These are phyloP conservation scores for Dothideomycetes sp. DNA, from an alignment of 2,329 filamentous ascomycete genomes.

Conservation along the genomic window DNA sequence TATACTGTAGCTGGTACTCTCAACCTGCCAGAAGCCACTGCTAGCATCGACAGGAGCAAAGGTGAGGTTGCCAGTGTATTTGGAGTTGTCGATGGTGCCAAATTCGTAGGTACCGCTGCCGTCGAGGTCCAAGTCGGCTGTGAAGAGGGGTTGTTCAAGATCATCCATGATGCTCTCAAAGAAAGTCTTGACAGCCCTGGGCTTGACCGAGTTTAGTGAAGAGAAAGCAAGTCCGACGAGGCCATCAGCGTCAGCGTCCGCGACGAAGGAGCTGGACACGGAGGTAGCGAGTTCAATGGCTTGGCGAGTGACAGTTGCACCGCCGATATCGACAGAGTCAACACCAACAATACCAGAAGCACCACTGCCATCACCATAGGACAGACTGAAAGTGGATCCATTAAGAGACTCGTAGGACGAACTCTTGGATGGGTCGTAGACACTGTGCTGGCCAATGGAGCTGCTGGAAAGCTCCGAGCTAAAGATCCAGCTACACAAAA, in stretches of 20 bases:
- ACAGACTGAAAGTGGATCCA: constrained; percentile 51
- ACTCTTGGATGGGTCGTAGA: constrained; percentile 47
- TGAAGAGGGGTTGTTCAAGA: constrained; percentile 60
- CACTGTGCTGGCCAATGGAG: constrained; percentile 43
- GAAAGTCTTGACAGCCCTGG: constrained; percentile 58
- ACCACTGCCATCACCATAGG: constrained; percentile 59
- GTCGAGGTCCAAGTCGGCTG: constrained; percentile 55
- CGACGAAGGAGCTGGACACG: constrained; percentile 50
- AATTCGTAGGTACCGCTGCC: constrained; percentile 62
- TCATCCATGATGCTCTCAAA: constrained; percentile 59
- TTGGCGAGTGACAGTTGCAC: constrained; percentile 51
- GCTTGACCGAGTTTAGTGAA: constrained; percentile 55
- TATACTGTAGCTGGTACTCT: constrained; percentile 48
- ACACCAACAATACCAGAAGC: constrained; percentile 57
- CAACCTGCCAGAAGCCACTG: constrained; percentile 62
- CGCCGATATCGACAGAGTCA: constrained; percentile 60
- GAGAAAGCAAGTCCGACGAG: constrained; percentile 61
- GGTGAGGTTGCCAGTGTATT: constrained; percentile 54
- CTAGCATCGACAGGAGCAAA: constrained; percentile 54
- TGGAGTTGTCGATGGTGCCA: constrained; percentile 55
- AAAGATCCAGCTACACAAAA: constrained; percentile 53
- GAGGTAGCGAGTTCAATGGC: constrained; percentile 57
- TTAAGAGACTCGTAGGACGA: constrained; percentile 40
- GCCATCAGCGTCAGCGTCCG: constrained; percentile 56
- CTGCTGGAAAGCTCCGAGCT: constrained; percentile 46